Conservation (phyloP, 2,329 filamentous ascomycete species). For the Calonectria naviculata region DNA sequence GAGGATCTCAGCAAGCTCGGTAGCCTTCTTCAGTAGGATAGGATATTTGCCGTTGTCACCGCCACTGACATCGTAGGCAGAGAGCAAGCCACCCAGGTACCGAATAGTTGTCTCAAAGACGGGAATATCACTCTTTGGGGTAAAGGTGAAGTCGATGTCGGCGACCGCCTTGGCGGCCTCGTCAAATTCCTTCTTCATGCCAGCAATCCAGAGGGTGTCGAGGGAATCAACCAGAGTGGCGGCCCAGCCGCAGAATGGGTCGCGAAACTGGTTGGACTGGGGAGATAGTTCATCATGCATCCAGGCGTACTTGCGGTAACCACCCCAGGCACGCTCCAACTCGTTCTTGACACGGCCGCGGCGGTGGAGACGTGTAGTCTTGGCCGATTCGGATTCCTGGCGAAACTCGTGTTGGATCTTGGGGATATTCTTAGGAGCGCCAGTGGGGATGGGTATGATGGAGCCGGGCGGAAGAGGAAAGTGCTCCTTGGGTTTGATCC, state of each 20-base stretch:
- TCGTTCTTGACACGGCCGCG: conserved; percentile 77
- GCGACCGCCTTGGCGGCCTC: conserved; percentile 77
- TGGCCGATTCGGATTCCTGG: conserved; percentile 70
- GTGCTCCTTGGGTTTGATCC: conserved; percentile 78
- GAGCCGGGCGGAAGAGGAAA: conserved; percentile 80
- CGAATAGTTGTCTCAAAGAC: conserved; percentile 94
- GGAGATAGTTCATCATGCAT: conserved; percentile 88
- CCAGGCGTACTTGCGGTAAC: conserved; percentile 85
- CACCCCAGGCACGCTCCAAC: conserved; percentile 82
- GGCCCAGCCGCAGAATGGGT: conserved; percentile 93
- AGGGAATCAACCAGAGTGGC: conserved; percentile 86
- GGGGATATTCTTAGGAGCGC: conserved; percentile 75
- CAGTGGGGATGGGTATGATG: conserved; percentile 81
- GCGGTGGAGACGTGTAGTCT: conserved; percentile 72
- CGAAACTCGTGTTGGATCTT: conserved; percentile 80
- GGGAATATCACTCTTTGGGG: conserved; percentile 76
- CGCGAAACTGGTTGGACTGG: conserved; percentile 72
- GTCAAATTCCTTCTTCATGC: conserved; percentile 80
- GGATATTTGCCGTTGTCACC: conserved; percentile 66
- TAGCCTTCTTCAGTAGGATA: conserved; percentile 79
- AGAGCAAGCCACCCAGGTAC: conserved; percentile 87
- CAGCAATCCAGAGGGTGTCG: conserved; percentile 91
- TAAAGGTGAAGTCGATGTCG: conserved; percentile 86
- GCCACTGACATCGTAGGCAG: conserved; percentile 87
- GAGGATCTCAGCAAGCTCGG: conserved; percentile 82